Evolutionary conservation across 805 yeast genomes (phyloP).

Genomic region (Cyberlindnera japonica): DNA sequence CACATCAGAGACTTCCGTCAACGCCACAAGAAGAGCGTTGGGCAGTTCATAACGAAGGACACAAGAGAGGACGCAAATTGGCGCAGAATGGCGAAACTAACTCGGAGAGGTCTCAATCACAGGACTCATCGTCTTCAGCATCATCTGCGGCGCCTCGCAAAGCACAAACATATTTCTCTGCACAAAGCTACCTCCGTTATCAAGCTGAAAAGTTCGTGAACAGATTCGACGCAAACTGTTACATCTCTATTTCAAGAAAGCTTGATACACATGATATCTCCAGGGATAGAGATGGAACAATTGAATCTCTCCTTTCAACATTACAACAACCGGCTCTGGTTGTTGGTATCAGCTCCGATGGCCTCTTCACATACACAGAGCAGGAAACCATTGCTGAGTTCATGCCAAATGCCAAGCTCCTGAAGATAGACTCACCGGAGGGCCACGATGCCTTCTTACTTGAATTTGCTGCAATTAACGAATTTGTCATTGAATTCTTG

Average conservation of each 20-base stretch:
- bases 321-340: constrained; percentile 75
- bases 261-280: constrained; percentile 93
- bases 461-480: constrained; percentile 81
- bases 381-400: constrained; percentile 78
- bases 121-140: constrained; percentile 28
- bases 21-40: constrained; percentile 68
- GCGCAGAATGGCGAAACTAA: constrained; percentile 4
- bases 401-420: constrained; percentile 65
- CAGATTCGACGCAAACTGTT: constrained; percentile 95
- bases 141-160: constrained; percentile 22
- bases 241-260: constrained; percentile 89
- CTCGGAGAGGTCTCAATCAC: constrained; percentile 27
- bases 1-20: constrained; percentile 34
- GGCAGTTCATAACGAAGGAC: constrained; percentile 88
- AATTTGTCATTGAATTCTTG: constrained; percentile 65
- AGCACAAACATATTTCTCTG: constrained; percentile 72
- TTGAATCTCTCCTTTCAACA: constrained; percentile 47
- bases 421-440: constrained; percentile 82
- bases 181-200: constrained; percentile 90
- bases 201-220: constrained; percentile 89
- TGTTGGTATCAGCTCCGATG: constrained; percentile 90
- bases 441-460: constrained; percentile 96
- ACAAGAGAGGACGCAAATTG: constrained; percentile 32
- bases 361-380: constrained; percentile 86
- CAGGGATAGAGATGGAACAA: constrained; percentile 56